phyloP scores from a whole-genome alignment of 2,329 filamentous ascomycete species.

The Alternaria sp. region DNA sequence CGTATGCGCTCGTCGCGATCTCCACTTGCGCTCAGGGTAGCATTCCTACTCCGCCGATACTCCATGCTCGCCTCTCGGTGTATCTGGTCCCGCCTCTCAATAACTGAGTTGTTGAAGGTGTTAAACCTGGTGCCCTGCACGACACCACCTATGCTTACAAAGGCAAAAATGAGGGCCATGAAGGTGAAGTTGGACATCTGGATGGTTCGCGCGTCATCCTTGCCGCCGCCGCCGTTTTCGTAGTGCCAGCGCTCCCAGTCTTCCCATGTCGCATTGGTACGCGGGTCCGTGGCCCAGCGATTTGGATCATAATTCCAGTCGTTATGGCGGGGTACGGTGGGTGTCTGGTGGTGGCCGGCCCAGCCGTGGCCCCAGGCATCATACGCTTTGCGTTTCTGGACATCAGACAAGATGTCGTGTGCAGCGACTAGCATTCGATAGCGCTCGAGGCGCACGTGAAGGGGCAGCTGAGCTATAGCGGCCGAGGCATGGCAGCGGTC shows the following conservation, averaged over 20 bases:
- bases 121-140: slow-evolving; percentile 76
- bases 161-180: slow-evolving; percentile 72
- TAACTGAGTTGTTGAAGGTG: slow-evolving; percentile 66
- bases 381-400: slow-evolving; percentile 79
- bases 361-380: slow-evolving; percentile 85
- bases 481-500: slow-evolving; percentile 63
- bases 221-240: slow-evolving; percentile 36
- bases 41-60: slow-evolving; percentile 63
- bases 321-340: slow-evolving; percentile 31
- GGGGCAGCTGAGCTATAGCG: slow-evolving; percentile 58
- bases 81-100: slow-evolving; percentile 72
- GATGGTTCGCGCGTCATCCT: slow-evolving; percentile 57
- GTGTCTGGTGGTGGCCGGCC: slow-evolving; percentile 54
- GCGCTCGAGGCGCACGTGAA: slow-evolving; percentile 76
- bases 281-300: slow-evolving; percentile 54
- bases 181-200: slow-evolving; percentile 85
- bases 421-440: slow-evolving; percentile 90
- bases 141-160: slow-evolving; percentile 74
- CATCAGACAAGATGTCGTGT: slow-evolving; percentile 86
- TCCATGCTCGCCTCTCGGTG: slow-evolving; percentile 72
- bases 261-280: slow-evolving; percentile 92
- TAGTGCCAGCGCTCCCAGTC: slow-evolving; percentile 78
- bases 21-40: slow-evolving; percentile 56
- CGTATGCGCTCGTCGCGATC: slow-evolving; percentile 68
- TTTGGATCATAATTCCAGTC: slow-evolving; percentile 38